Conservation (phyloP, 2,329 filamentous ascomycete genomes). For the Mollisia scopiformis region DNA sequence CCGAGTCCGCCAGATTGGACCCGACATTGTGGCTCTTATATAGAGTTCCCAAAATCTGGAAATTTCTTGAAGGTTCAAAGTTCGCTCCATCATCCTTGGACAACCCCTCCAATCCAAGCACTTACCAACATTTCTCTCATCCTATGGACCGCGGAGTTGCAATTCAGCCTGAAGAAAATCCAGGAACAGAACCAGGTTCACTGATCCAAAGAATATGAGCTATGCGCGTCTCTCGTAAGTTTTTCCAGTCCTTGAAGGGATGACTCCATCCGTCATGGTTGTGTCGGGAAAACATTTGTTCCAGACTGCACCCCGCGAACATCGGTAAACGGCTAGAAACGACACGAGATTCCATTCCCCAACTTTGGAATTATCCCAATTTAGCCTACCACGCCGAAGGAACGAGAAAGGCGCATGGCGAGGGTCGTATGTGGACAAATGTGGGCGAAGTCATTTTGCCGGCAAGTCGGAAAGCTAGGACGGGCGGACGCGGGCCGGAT, state of each 20-base stretch:
- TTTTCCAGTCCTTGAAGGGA: neutral
- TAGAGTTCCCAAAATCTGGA: neutral
- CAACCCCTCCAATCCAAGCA: neutral
- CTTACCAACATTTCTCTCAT: neutral
- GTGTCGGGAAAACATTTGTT: neutral
- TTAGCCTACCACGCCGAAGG: neutral
- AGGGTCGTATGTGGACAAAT: neutral
- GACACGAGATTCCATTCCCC: neutral
- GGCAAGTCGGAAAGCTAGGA: neutral
- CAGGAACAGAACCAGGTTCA: neutral
- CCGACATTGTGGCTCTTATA: neutral
- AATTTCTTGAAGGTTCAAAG: neutral
- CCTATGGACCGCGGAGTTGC: neutral
- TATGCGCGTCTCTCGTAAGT: neutral
- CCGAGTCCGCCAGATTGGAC: neutral
- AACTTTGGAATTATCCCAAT: neutral
- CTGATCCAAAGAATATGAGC: neutral
- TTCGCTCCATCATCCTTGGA: neutral
- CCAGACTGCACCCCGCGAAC: neutral
- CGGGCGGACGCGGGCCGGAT: neutral
- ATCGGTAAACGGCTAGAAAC: neutral
- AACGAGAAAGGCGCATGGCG: neutral
- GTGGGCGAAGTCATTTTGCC: neutral
- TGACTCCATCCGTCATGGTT: neutral
- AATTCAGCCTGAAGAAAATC: slow-evolving; percentile 2